These are phyloP conservation scores for Soucietia sequanensis DNA, from an alignment of 805 yeast species.

Conservation along the genomic window DNA sequence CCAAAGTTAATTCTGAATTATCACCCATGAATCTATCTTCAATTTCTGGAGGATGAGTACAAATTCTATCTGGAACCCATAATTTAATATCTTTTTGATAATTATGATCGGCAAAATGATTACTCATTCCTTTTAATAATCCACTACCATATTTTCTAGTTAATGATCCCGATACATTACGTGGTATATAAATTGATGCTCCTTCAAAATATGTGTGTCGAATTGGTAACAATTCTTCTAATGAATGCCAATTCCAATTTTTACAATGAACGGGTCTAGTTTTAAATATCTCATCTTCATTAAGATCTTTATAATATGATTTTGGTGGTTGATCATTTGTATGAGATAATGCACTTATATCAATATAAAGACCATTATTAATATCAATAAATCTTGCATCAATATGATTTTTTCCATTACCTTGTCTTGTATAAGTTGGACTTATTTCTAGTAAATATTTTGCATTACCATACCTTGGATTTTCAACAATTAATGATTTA, in stretches of 20 bases:
- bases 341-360: conserved; percentile 38
- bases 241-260: conserved; percentile 38
- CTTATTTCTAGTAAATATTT: conserved; percentile 22
- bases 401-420: conserved; percentile 38
- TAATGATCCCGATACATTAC: conserved; percentile 27
- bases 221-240: conserved; percentile 34
- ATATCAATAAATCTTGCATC: conserved; percentile 39
- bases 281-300: conserved; percentile 8
- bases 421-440: conserved; percentile 27
- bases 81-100: conserved; percentile 41
- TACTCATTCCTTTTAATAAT: conserved; percentile 27
- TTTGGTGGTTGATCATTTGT: conserved; percentile 20
- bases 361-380: conserved; percentile 42
- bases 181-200: conserved; percentile 33
- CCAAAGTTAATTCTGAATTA: conserved; percentile 24
- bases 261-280: conserved; percentile 33
- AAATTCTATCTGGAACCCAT: conserved; percentile 47
- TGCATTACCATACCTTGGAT: conserved; percentile 30
- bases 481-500: conserved; percentile 22
- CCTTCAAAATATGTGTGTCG: conserved; percentile 38
- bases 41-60: conserved; percentile 28
- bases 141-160: conserved; percentile 29
- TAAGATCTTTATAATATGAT: conserved; percentile 6
- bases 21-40: conserved; percentile 18
- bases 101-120: conserved; percentile 27